A percentile compares a stretch with the other conserved stretches of the same genome.
Evolutionary conservation across 371 early-diverging fungal genomes (phyloP).

Genomic region (Mortierella sp.): DNA sequence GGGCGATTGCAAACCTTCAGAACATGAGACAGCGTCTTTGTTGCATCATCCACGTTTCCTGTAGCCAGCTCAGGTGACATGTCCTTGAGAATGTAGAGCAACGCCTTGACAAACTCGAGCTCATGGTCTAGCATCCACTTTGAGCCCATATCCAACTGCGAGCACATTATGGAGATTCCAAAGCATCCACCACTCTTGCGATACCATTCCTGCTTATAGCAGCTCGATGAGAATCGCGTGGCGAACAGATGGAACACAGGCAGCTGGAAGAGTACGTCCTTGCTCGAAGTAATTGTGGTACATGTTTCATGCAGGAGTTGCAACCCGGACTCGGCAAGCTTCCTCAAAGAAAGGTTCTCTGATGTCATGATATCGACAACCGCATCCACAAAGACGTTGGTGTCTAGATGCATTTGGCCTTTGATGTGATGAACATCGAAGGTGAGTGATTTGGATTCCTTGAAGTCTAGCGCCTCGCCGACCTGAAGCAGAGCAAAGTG

Average conservation of each 20-base stretch:
- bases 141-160: conserved; percentile 84
- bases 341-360: conserved; percentile 69
- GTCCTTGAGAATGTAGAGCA: conserved; percentile 95
- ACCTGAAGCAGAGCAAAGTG: conserved; percentile 83
- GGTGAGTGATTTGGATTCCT: conserved; percentile 56
- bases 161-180: conserved; percentile 87
- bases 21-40: conserved; percentile 79
- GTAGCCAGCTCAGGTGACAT: conserved; percentile 84
- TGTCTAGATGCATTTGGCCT: conserved; percentile 59
- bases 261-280: conserved; percentile 70
- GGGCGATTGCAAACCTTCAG: conserved; percentile 85
- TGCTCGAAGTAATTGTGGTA: conserved; percentile 64
- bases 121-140: conserved; percentile 94
- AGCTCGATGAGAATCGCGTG: conserved; percentile 82
- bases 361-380: conserved; percentile 83
- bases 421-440: conserved; percentile 51
- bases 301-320: conserved; percentile 74
- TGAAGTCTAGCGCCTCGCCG: conserved; percentile 72
- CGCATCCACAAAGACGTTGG: conserved; percentile 79
- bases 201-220: conserved; percentile 88
- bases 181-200: conserved; percentile 89
- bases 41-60: conserved; percentile 80
- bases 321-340: conserved; percentile 75
- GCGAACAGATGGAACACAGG: conserved; percentile 84
- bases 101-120: conserved; percentile 90